phyloP scores from a whole-genome alignment of 2,329 filamentous ascomycete species.

The Fusarium sp. region DNA sequence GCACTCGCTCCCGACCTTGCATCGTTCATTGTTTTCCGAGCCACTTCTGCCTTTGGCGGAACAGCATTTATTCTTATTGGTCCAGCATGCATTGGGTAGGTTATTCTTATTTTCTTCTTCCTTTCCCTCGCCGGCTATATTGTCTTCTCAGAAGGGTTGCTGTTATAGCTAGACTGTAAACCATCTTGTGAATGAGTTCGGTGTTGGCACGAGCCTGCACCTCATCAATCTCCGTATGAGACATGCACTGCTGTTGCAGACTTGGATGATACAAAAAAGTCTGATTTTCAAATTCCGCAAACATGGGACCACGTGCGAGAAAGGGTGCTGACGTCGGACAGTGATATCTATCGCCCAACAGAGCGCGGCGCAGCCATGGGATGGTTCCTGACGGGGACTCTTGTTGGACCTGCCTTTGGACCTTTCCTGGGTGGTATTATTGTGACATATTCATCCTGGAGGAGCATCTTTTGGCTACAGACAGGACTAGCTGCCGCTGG shows the following conservation, averaged over 20 bases:
- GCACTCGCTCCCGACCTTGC: slow-evolving; percentile 78
- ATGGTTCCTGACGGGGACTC: slow-evolving; percentile 78
- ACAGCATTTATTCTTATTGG: slow-evolving; percentile 81
- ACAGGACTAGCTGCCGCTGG: slow-evolving; percentile 73
- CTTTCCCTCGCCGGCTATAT: not conserved
- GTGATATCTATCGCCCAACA: slow-evolving; percentile 72
- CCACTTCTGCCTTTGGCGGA: slow-evolving; percentile 80
- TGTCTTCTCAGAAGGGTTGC: not conserved
- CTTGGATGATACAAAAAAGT: not conserved
- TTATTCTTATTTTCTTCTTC: slow-evolving; percentile 35
- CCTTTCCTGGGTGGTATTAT: slow-evolving; percentile 81
- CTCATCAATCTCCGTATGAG: not conserved
- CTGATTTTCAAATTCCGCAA: not conserved
- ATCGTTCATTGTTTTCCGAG: slow-evolving; percentile 79
- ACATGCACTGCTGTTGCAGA: not conserved
- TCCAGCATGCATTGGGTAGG: slow-evolving; percentile 73
- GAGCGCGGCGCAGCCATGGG: slow-evolving; percentile 79
- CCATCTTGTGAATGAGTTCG: not conserved
- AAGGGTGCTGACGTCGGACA: slow-evolving; percentile 41
- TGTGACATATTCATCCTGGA: slow-evolving; percentile 79
- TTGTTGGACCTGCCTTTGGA: slow-evolving; percentile 78
- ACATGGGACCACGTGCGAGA: not conserved
- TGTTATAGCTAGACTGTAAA: not conserved
- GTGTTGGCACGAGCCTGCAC: not conserved
- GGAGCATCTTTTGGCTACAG: slow-evolving; percentile 83